Base-by-base conservation (phyloP, 2,329 filamentous ascomycete species). In the Penicillium crustosum region DNA sequence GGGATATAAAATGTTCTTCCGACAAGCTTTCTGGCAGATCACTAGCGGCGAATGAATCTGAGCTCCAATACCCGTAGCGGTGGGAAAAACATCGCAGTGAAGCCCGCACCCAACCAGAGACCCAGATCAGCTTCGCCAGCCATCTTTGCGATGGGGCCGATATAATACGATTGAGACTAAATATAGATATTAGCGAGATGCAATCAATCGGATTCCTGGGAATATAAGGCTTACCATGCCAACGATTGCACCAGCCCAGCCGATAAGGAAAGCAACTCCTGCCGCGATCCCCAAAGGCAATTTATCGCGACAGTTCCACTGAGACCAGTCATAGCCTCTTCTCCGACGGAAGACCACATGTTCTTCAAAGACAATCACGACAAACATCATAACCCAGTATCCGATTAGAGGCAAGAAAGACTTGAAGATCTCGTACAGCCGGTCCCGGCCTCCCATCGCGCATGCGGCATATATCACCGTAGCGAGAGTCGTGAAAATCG, bases 381-480 rank as follows among this genome's bases (percentile, higher is more conserved):
- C 63, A 71, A 74, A 80, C 38, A 77, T 75, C 21, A 72, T 67
- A 9, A 77, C 65, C 78, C 78, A 81, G 59, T 81, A 80, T 6
- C 77, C 76, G 62, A 81, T 80, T 19, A 81, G 59, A 8, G 78
- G 75, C 17, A 81, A 66, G 55, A 80, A 78, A 55, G 77, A 74
- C 52, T 76, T 69, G 60, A 79, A 79, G 42, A 80, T 75, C 33
- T 74, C 68, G 60, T 77, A 79, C 1, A 81, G 67, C 41, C 73
- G 69, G 49, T 79, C 73, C 1, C 77, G 73, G 0, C 78, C 78
- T 4, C 75, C 78, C 52, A 79, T 72, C 6, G 76, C 77, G 59
- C 77, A 79, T 27, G 74, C 72, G 6, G 77, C 68, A 61, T 79
- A 77, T 17, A 79, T 70, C 35, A 75, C 50, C 6, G 75, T 77